Evolutionary conservation across 2,329 filamentous ascomycete genomes (phyloP), one percentile per base, ranked within the genome.

Genomic region (Nemania serpens): DNA sequence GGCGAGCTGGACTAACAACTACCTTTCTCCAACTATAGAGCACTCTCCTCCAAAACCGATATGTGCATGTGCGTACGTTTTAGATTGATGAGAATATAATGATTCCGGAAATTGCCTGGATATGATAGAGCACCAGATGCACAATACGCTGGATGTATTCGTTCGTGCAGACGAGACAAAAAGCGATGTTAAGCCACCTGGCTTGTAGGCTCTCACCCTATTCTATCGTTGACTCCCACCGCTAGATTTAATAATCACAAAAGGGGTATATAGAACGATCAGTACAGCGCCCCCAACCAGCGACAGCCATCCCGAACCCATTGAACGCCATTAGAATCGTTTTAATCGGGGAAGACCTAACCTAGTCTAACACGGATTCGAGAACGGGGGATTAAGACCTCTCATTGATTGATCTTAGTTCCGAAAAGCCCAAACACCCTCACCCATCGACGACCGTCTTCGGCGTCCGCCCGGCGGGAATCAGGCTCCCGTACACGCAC

Each of bases 341-440:
- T 20, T 20, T 3, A 5, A 42, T 42, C 10, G 11, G 12, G 1
- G 1, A 15, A n/a, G 33, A 22, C 3, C 13, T 13, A 34, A 20
- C 10, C n/a, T 18, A 25, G 29, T 13, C 25, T 4, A 29, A n/a
- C 17, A 17, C 11, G 46, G 34, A 52, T 10, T 41, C 17, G n/a
- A 11, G 11, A 2, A 29, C 2, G 17, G 39, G 43, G 12, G 25
- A 22, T 6, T 41, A 20, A 17, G 33, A 34, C 34, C 15, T 49
- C 10, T 51, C 54, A 69, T 20, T 22, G 34, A 53, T 41, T 39
- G 45, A 91, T 88, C 50, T 78, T 84, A 5, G 88, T 90, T 15
- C 84, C 86, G 70, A 88, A 90, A 55, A 93, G 71, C 5, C 81
- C 80, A 75, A 88, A 91, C 64, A 84, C 75, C 58, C 86, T 82